Conservation (phyloP, 805 yeast genomes). For the Candida odintsovae region DNA sequence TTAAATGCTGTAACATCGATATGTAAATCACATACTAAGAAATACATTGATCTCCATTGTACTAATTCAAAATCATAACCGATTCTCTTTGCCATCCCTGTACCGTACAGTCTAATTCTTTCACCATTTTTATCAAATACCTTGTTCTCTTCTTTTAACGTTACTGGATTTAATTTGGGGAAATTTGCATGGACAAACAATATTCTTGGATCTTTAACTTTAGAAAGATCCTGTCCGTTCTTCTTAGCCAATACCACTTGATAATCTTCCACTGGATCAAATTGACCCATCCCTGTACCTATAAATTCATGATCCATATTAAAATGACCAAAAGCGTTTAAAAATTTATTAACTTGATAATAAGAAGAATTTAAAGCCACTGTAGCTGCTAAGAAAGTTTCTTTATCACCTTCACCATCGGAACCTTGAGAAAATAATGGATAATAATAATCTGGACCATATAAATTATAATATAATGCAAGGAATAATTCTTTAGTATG, state of each 20-base stretch:
- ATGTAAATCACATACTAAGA: conserved; percentile 45
- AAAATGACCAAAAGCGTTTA: conserved; percentile 51
- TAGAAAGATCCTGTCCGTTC: conserved; percentile 3
- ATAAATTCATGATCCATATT: conserved; percentile 33
- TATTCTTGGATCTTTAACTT: conserved; percentile 25
- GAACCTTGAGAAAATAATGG: conserved; percentile 52
- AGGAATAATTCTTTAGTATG: conserved; percentile 51
- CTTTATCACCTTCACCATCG: conserved; percentile 54
- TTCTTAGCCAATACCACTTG: conserved; percentile 24
- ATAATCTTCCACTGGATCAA: conserved; percentile 50
- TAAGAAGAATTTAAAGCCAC: conserved; percentile 52
- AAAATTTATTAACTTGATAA: conserved; percentile 53
- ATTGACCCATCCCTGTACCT: conserved; percentile 65
- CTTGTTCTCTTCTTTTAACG: conserved; percentile 36
- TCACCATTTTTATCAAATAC: conserved; percentile 37
- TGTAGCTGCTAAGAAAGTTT: conserved; percentile 54
- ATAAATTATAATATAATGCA: conserved; percentile 53
- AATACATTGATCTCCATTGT: conserved; percentile 56
- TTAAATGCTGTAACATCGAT: conserved; percentile 40
- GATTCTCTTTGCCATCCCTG: conserved; percentile 43
- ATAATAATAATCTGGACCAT: conserved; percentile 55
- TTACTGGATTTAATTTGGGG: conserved; percentile 63
- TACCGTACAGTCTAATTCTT: conserved; percentile 53
- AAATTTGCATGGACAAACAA: conserved; percentile 61
- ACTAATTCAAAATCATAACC: conserved; percentile 54